These are phyloP conservation scores for Mycosphaerella sp. DNA, from an alignment of 2,329 filamentous ascomycete species.

Conservation along the genomic window DNA sequence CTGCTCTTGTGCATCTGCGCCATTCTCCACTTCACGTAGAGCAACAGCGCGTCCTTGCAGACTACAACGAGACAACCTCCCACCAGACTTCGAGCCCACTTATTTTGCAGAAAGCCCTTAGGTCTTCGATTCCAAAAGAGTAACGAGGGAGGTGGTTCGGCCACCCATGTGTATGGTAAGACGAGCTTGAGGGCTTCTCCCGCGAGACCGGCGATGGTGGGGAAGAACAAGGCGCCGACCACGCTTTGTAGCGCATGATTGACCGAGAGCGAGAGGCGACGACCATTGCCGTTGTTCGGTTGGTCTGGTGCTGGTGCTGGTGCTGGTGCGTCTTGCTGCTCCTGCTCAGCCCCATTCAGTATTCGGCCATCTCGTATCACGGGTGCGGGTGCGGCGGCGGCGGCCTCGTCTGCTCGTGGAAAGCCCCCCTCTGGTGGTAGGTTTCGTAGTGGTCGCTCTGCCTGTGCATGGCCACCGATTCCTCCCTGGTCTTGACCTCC, in stretches of 20 bases:
- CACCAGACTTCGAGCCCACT: constrained; percentile 82
- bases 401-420: neutral
- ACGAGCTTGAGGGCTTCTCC: constrained; percentile 66
- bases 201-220: constrained; percentile 69
- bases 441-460: constrained; percentile 1
- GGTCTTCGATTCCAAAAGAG: neutral
- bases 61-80: constrained; percentile 87
- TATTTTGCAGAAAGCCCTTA: constrained; percentile 60
- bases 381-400: constrained; percentile 6
- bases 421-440: constrained; percentile 3
- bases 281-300: constrained; percentile 29
- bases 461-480: neutral
- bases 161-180: constrained; percentile 63
- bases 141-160: constrained; percentile 31
- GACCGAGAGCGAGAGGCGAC: constrained; percentile 46
- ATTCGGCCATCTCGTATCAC: neutral
- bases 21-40: constrained; percentile 52
- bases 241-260: constrained; percentile 53
- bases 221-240: constrained; percentile 69
- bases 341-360: neutral
- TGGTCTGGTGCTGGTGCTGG: neutral
- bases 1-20: constrained; percentile 43
- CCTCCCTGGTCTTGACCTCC: neutral
- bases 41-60: constrained; percentile 60
- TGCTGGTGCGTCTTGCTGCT: neutral